Base-by-base conservation (phyloP, 495 filamentous ascomycete species). In the Penicillium goetzii region DNA sequence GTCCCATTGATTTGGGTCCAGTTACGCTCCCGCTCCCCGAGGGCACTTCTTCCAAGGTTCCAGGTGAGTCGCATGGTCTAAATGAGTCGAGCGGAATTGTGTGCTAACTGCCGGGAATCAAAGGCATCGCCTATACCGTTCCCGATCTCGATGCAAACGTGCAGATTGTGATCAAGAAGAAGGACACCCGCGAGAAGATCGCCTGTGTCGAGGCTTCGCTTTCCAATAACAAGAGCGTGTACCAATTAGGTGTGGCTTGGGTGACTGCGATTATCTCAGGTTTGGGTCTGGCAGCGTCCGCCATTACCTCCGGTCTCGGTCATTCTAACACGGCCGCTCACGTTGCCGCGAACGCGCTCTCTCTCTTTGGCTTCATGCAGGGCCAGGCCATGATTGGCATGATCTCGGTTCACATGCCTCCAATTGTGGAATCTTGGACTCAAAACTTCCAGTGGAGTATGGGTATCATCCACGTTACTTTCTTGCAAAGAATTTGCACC, bases 401-500 rank as follows among this genome's bases (percentile, higher is more conserved):
- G 82, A 90, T 86, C 36, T 84, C 90, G 14, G 88, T 97, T n/a
- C 83, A 83, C 26, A 86, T 97, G 55, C 95, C 95, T 3, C 95
- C 95, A 0, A 90, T 96, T 53, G 95, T 96, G 47, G 85, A 90
- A 70, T 84, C 94, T 0, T 99, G 95, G 95, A 97, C 94, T 0
- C 94, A 98, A 80, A 95, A 98, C 72, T 97, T 98, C 81, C 89
- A 94, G 75, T 99, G 95, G 95, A 94, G 88, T 73, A 96, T 99
- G 92, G 95, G 95, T 68, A 93, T 99, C 70, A 96, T 99, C 70
- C 85, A 85, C 56, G 84, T 99, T 60, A 81, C 82, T 45, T 99
- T 98, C 76, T 84, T 98, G 72, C 91, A 99, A 73, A 79, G 81
- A 33, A 92, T 97, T 63, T 88, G 91, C 58, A 96, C 92, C 33